Evolutionary conservation across 2,329 filamentous ascomycete species (phyloP).

Genomic region (Neopestalotiopsis sp.): DNA sequence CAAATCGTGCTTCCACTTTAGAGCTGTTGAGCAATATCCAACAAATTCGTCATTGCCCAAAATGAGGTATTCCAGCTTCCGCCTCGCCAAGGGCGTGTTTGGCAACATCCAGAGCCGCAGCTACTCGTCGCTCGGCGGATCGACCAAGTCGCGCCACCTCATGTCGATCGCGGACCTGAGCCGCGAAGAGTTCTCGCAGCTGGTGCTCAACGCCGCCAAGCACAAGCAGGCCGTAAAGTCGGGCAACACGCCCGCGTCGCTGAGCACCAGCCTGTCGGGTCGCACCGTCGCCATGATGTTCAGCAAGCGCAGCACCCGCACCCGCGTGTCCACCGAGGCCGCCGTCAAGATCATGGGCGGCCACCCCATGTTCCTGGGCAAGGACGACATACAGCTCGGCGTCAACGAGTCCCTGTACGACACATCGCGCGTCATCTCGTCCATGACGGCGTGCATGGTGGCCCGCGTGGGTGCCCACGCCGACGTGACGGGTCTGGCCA

Average conservation of each 20-base stretch:
- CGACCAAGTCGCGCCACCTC: slow-evolving; percentile 72
- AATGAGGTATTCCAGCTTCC: slow-evolving; percentile 30
- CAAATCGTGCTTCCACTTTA: not conserved
- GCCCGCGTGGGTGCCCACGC: slow-evolving; percentile 78
- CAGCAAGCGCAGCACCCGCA: slow-evolving; percentile 93
- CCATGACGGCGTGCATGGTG: slow-evolving; percentile 85
- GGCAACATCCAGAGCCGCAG: slow-evolving; percentile 43
- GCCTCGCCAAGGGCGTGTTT: slow-evolving; percentile 24
- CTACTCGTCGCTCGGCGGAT: slow-evolving; percentile 41
- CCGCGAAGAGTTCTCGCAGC: slow-evolving; percentile 75
- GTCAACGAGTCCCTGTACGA: slow-evolving; percentile 97
- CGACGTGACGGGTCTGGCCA: slow-evolving; percentile 73
- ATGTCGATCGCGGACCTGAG: slow-evolving; percentile 90
- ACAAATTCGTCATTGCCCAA: slow-evolving; percentile 15
- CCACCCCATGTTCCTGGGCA: slow-evolving; percentile 94
- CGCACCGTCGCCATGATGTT: slow-evolving; percentile 95
- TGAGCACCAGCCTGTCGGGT: slow-evolving; percentile 69
- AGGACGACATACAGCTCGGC: slow-evolving; percentile 94
- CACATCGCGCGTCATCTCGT: slow-evolving; percentile 90
- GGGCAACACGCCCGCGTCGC: slow-evolving; percentile 60
- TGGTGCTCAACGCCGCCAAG: slow-evolving; percentile 81
- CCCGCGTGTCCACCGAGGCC: slow-evolving; percentile 90
- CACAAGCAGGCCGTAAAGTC: slow-evolving; percentile 82
- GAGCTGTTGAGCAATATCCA: not conserved
- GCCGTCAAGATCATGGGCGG: slow-evolving; percentile 89